Percentiles rank a stretch among this genome's conserved stretches.
These are phyloP conservation scores for Sugiyamaella xylanicola DNA, from an alignment of 1,139 yeast genomes.

Conservation along the genomic window DNA sequence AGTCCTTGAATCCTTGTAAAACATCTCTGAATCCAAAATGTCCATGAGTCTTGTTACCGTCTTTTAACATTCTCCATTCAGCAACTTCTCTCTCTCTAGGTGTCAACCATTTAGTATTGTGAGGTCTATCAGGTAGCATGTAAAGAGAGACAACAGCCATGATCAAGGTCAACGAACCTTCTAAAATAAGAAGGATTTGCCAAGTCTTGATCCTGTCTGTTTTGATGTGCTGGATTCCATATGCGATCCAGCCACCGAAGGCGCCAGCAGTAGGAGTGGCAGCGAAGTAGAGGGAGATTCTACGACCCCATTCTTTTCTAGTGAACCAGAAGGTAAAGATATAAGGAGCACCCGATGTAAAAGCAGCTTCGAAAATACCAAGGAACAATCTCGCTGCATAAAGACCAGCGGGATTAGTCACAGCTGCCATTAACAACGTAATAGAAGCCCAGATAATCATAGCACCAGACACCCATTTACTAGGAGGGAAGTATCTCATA, in stretches of 20 bases:
- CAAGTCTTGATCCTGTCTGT: constrained; percentile 40
- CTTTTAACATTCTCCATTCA: constrained; percentile 24
- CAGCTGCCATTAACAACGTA: constrained; percentile 30
- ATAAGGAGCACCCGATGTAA: constrained; percentile 29
- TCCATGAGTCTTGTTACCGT: constrained; percentile 25
- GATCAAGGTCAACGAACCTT: constrained; percentile 44
- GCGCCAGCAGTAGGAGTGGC: constrained; percentile 33
- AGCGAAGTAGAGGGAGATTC: constrained; percentile 42
- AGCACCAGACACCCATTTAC: constrained; percentile 28
- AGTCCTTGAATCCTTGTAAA: constrained; percentile 22
- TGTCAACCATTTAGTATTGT: constrained; percentile 37
- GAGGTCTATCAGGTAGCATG: constrained; percentile 46
- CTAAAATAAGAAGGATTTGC: constrained; percentile 63
- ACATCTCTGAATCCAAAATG: constrained; percentile 23
- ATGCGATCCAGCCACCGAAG: constrained; percentile 32
- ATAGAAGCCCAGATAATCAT: constrained; percentile 56
- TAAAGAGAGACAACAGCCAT: constrained; percentile 38
- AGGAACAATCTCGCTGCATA: constrained; percentile 23
- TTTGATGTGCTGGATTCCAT: constrained; percentile 40
- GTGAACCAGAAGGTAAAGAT: constrained; percentile 26
- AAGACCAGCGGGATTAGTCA: constrained; percentile 23
- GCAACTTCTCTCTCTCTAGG: constrained; percentile 26
- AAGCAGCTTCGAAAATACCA: constrained; percentile 24
- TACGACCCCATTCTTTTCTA: constrained; percentile 39
- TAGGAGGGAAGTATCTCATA: constrained; percentile 19